These are phyloP conservation scores for Phoenix roebelenii DNA, from an alignment of 176 grass and related monocot genomes.

Conservation along the genomic window DNA sequence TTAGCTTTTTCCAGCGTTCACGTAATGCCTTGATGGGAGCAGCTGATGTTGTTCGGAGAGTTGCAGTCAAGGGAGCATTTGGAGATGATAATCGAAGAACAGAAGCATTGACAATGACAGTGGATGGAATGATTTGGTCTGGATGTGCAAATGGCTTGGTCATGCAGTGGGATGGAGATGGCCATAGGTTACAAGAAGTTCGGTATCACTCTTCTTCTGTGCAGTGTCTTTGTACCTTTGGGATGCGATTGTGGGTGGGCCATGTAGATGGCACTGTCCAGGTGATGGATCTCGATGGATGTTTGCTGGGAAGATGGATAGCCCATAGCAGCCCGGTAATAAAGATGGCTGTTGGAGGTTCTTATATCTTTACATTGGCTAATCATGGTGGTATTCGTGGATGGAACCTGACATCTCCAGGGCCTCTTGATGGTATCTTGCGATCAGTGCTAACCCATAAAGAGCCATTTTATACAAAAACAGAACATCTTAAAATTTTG, in stretches of 20 bases:
- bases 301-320: slow-evolving; percentile 52
- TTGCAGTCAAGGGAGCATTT: slow-evolving; percentile 67
- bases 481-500: slow-evolving; percentile 56
- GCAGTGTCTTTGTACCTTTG: slow-evolving; percentile 49
- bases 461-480: slow-evolving; percentile 35
- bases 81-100: slow-evolving; percentile 65
- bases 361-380: slow-evolving; percentile 74
- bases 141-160: slow-evolving; percentile 68
- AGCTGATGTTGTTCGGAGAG: slow-evolving; percentile 70
- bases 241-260: slow-evolving; percentile 63
- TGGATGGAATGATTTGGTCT: slow-evolving; percentile 69
- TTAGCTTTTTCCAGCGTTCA: slow-evolving; percentile 74
- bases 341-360: slow-evolving; percentile 52
- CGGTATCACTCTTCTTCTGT: slow-evolving; percentile 50
- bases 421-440: slow-evolving; percentile 49
- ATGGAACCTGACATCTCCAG: slow-evolving; percentile 69
- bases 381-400: slow-evolving; percentile 60
- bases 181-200: slow-evolving; percentile 62
- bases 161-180: slow-evolving; percentile 54
- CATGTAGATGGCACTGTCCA: slow-evolving; percentile 66
- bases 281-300: slow-evolving; percentile 55
- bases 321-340: slow-evolving; percentile 60
- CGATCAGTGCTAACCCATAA: slow-evolving; percentile 35
- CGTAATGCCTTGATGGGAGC: slow-evolving; percentile 72
- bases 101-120: slow-evolving; percentile 61